These are phyloP conservation scores for Poa pratensis DNA, from an alignment of 176 grass and related monocot genomes.

Conservation along the genomic window DNA sequence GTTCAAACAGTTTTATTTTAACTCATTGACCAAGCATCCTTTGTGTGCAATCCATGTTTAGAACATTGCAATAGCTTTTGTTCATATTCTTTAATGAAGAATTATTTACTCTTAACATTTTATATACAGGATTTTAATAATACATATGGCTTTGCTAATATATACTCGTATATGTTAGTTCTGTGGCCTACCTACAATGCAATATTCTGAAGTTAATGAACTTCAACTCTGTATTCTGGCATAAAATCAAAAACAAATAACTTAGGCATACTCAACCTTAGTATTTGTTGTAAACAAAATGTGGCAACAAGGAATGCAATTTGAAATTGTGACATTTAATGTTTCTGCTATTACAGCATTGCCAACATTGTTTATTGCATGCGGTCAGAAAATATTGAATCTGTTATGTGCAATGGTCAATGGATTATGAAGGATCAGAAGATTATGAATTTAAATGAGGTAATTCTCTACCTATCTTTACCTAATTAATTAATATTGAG, in stretches of 20 bases:
- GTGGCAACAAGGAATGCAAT: background rate
- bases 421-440: slow-evolving; percentile 61
- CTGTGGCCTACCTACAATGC: background rate
- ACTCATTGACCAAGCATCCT: slow-evolving; percentile 9
- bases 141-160: background rate
- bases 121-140: background rate
- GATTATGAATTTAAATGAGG: slow-evolving; percentile 56
- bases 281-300: slow-evolving; percentile 11
- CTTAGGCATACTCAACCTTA: background rate
- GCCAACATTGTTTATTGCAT: slow-evolving; percentile 64
- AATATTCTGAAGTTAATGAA: background rate
- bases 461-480: slow-evolving; percentile 34
- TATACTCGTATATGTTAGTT: background rate
- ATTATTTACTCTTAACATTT: background rate
- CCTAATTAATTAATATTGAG: background rate
- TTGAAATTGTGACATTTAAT: background rate
- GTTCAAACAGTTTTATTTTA: background rate
- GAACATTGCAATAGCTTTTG: background rate
- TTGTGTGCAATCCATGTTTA: slow-evolving; percentile 9
- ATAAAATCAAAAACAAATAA: background rate
- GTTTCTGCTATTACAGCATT: slow-evolving; percentile 28
- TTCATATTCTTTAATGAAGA: background rate
- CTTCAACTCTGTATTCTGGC: background rate
- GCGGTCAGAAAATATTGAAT: slow-evolving; percentile 61
- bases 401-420: slow-evolving; percentile 62